phyloP scores from a whole-genome alignment of 306 rosid species.

The Cicer judaicum region DNA sequence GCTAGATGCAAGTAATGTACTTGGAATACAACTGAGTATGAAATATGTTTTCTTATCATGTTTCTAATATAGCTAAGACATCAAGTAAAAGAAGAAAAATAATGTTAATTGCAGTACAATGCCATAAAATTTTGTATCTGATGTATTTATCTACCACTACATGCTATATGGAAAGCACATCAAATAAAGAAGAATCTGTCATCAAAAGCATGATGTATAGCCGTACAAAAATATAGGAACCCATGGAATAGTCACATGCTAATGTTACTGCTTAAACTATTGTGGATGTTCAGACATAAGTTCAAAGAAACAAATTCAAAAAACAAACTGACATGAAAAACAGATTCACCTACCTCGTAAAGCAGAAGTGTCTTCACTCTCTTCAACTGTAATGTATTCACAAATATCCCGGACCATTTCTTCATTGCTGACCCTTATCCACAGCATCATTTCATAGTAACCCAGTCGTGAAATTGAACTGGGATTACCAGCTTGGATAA shows the following conservation, averaged over 20 bases:
- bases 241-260: slow-evolving; percentile 19
- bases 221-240: slow-evolving; percentile 32
- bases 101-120: slow-evolving; percentile 24
- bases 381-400: slow-evolving; percentile 52
- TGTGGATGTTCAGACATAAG: slow-evolving; percentile 13
- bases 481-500: slow-evolving; percentile 60
- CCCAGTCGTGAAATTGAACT: slow-evolving; percentile 62
- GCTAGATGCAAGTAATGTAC: slow-evolving; percentile 10
- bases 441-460: slow-evolving; percentile 85
- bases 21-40: slow-evolving; percentile 25
- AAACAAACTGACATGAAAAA: slow-evolving; percentile 17
- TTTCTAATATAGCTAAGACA: slow-evolving; percentile 32
- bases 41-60: slow-evolving; percentile 26
- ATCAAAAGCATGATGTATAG: slow-evolving; percentile 24
- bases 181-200: slow-evolving; percentile 25
- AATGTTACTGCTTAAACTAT: slow-evolving; percentile 12
- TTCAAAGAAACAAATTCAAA: slow-evolving; percentile 1
- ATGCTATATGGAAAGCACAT: slow-evolving; percentile 25
- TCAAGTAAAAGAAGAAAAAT: slow-evolving; percentile 5
- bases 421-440: slow-evolving; percentile 61
- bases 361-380: slow-evolving; percentile 47
- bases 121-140: slow-evolving; percentile 25
- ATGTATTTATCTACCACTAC: slow-evolving; percentile 19
- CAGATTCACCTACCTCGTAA: slow-evolving; percentile 63
- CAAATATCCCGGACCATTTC: slow-evolving; percentile 78